Evolutionary conservation across 176 grass and related monocot species (phyloP).

Genomic region (barley (Hordeum vulgare)): DNA sequence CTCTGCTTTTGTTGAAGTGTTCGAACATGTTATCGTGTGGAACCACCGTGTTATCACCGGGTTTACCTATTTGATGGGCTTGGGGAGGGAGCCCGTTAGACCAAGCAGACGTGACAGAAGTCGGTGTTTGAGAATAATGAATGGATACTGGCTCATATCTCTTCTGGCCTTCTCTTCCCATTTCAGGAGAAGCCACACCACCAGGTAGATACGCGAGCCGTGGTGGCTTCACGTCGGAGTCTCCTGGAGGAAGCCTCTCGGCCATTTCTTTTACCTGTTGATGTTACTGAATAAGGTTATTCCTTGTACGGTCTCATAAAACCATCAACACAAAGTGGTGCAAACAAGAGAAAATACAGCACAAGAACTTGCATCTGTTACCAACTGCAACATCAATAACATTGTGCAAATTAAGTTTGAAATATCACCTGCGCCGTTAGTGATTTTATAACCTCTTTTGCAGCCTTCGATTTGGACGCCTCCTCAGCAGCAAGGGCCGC

Average conservation of each 20-base stretch:
- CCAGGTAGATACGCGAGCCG: slow-evolving; percentile 17
- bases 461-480: slow-evolving; percentile 64
- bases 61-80: slow-evolving; percentile 22
- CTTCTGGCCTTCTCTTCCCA: slow-evolving; percentile 21
- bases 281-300: neutral
- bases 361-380: neutral
- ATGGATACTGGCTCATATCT: slow-evolving; percentile 21
- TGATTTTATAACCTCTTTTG: slow-evolving; percentile 95
- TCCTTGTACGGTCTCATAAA: neutral
- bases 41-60: slow-evolving; percentile 9
- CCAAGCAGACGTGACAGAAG: slow-evolving; percentile 5
- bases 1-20: slow-evolving; percentile 20
- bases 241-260: slow-evolving; percentile 58
- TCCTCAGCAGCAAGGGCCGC: slow-evolving; percentile 63
- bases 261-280: slow-evolving; percentile 71
- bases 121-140: slow-evolving; percentile 1
- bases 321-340: neutral
- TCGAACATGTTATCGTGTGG: neutral
- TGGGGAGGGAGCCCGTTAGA: slow-evolving; percentile 31
- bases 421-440: slow-evolving; percentile 75
- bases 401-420: neutral
- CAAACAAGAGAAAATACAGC: neutral
- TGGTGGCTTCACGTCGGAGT: slow-evolving; percentile 33
- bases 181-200: slow-evolving; percentile 27
- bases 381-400: neutral